Evolutionary conservation across 768 basidiomycete species (phyloP).

Genomic region (Gymnopilus dilepis): DNA sequence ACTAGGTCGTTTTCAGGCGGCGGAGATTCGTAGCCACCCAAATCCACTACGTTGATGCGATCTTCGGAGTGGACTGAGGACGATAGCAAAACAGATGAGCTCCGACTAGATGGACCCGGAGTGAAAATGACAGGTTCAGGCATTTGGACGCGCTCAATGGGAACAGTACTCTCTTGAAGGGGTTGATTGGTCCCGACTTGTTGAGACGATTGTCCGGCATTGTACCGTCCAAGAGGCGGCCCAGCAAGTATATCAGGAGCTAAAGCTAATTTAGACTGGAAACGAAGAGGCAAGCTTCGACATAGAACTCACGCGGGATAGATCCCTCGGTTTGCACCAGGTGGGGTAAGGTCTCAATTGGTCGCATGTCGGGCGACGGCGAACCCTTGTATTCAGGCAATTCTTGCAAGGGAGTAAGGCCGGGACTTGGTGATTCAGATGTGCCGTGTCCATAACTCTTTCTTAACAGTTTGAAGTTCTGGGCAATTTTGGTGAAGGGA

Average conservation of each 20-base stretch:
- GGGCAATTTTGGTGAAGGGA: constrained; percentile 55
- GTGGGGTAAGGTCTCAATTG: constrained; percentile 22
- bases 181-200: constrained; percentile 6
- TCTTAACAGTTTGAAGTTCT: constrained; percentile 52
- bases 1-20: constrained; percentile 44
- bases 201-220: not conserved
- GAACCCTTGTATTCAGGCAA: constrained; percentile 23
- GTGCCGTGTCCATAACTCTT: constrained; percentile 41
- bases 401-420: constrained; percentile 22
- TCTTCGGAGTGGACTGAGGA: constrained; percentile 17
- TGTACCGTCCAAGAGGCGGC: constrained; percentile 11
- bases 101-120: constrained; percentile 31
- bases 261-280: not conserved
- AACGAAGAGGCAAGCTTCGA: no score
- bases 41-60: constrained; percentile 20
- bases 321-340: constrained; percentile 26
- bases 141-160: constrained; percentile 36
- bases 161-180: constrained; percentile 41
- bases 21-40: constrained; percentile 47
- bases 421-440: constrained; percentile 28
- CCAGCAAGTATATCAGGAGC: constrained; percentile 19
- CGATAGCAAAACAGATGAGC: constrained; percentile 25
- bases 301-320: constrained; percentile 23
- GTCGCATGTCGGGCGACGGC: constrained; percentile 41
- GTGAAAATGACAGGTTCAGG: constrained; percentile 47